phyloP scores from a whole-genome alignment of 768 basidiomycete species.

The Suillus sp. region DNA sequence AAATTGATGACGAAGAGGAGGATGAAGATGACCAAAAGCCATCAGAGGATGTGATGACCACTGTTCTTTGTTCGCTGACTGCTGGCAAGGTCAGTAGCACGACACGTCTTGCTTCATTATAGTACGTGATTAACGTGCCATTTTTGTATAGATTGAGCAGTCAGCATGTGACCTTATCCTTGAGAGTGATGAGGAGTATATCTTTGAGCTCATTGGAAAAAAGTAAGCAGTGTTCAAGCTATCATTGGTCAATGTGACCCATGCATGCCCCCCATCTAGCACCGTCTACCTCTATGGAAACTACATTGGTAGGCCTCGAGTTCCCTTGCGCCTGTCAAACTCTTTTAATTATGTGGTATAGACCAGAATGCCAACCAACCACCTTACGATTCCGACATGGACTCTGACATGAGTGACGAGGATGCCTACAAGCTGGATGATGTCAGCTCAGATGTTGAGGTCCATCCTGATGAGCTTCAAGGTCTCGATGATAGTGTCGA shows the following conservation, averaged over 20 bases:
- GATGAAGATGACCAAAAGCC: slow-evolving; percentile 43
- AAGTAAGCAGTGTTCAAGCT: slow-evolving; percentile 54
- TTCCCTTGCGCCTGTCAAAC: background rate
- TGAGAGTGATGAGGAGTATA: slow-evolving; percentile 62
- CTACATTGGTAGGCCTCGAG: slow-evolving; percentile 63
- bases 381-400: slow-evolving; percentile 53
- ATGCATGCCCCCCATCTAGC: slow-evolving; percentile 37
- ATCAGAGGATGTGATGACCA: slow-evolving; percentile 44
- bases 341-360: slow-evolving; percentile 28
- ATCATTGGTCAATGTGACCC: background rate
- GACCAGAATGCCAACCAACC: slow-evolving; percentile 57
- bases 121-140: slow-evolving; percentile 11
- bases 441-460: slow-evolving; percentile 83
- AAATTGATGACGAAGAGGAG: slow-evolving; percentile 44
- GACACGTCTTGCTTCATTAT: background rate
- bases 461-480: slow-evolving; percentile 58
- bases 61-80: slow-evolving; percentile 77
- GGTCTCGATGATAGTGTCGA: slow-evolving; percentile 46
- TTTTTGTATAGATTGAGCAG: slow-evolving; percentile 68
- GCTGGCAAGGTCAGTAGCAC: slow-evolving; percentile 67
- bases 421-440: slow-evolving; percentile 64
- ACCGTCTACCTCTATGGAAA: slow-evolving; percentile 81
- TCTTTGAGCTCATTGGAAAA: slow-evolving; percentile 75
- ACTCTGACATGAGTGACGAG: slow-evolving; percentile 44
- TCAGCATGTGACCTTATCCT: slow-evolving; percentile 69